phyloP scores from a whole-genome alignment of 495 filamentous ascomycete species.

The Podospora comata region DNA sequence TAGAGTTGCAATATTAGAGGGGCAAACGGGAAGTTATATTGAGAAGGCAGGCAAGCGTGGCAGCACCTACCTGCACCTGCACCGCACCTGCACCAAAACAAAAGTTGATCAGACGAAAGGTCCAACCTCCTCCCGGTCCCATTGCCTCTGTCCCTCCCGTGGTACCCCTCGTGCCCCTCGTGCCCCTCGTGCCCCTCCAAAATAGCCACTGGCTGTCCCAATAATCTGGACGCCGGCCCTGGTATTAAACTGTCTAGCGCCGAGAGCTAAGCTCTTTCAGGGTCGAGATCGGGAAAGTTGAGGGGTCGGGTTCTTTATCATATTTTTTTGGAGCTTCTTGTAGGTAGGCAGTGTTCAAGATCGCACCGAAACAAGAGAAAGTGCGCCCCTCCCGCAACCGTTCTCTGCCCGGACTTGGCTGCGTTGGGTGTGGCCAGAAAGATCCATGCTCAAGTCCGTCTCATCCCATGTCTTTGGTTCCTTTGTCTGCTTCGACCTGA shows the following conservation, averaged over 20 bases:
- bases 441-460: background rate
- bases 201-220: background rate
- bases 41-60: background rate
- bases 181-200: background rate
- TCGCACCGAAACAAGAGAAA: slow-evolving; percentile 2
- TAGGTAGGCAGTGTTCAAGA: background rate
- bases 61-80: background rate
- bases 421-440: background rate
- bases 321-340: background rate
- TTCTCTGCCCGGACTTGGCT: slow-evolving; percentile 1
- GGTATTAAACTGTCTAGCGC: background rate
- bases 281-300: background rate
- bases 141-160: too few relatives aligned
- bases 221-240: background rate
- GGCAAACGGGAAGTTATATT: slow-evolving; percentile 1
- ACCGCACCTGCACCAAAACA: background rate
- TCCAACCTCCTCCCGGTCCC: background rate
- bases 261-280: background rate
- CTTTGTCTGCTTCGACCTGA: background rate
- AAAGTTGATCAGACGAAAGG: background rate
- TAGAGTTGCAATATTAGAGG: slow-evolving; percentile 5
- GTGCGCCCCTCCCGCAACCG: background rate
- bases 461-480: background rate
- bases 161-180: too few relatives aligned
- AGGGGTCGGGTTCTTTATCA: background rate